Percentiles rank a stretch among this genome's conserved stretches.
Evolutionary conservation across 805 yeast genomes (phyloP).

Genomic region (Lachancea quebecensis): DNA sequence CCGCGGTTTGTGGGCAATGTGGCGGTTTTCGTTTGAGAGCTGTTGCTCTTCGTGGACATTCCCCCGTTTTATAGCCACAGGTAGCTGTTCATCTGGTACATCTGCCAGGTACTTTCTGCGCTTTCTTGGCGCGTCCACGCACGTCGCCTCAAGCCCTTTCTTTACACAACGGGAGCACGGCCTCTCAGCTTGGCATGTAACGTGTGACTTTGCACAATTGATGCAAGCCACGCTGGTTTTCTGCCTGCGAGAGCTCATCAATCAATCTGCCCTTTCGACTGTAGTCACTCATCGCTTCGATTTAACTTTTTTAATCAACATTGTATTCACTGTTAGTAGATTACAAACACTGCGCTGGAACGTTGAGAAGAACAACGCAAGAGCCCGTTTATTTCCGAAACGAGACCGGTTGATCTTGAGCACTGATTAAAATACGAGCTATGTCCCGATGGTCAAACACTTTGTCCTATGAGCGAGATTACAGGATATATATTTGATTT

Average conservation of each 20-base stretch:
- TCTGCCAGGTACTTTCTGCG: conserved; percentile 73
- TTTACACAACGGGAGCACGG: conserved; percentile 77
- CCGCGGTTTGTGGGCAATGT: conserved; percentile 31
- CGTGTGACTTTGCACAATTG: conserved; percentile 85
- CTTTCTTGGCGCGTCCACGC: conserved; percentile 88
- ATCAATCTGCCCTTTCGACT: background rate
- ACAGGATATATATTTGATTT: no score
- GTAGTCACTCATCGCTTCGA: conserved; percentile 2
- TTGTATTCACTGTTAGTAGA: background rate
- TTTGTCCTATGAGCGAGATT: no score
- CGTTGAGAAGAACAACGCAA: no score
- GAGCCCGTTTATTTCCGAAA: no score
- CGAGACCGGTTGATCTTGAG: no score
- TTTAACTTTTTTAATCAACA: background rate
- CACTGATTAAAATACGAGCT: no score
- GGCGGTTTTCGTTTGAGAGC: conserved; percentile 20
- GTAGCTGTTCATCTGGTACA: conserved; percentile 35
- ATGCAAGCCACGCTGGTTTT: conserved; percentile 85
- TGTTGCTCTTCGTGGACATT: conserved; percentile 15
- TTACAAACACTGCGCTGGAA: background rate
- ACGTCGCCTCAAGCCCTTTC: conserved; percentile 59
- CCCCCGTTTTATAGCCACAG: conserved; percentile 5
- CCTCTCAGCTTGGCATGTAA: conserved; percentile 79
- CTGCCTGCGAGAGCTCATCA: conserved; percentile 33
- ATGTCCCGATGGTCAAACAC: no score